Evolutionary conservation across 805 yeast genomes (phyloP).

Genomic region (Kuraishia cidri): DNA sequence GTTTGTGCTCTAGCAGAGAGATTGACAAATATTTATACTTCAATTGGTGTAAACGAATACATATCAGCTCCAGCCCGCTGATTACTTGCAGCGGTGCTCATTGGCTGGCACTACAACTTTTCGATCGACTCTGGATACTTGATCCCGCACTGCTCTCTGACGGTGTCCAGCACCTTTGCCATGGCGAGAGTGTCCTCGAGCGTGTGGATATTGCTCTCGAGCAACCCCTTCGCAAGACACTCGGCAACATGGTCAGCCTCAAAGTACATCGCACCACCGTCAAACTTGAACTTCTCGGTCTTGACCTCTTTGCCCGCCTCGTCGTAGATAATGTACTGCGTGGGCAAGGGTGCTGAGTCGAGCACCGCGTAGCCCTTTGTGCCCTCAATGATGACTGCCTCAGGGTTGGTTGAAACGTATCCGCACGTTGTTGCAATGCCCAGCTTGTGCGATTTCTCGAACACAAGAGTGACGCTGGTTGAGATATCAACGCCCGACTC

Average conservation of each 20-base stretch:
- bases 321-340: slow-evolving; percentile 19
- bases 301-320: slow-evolving; percentile 11
- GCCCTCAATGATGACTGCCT: slow-evolving; percentile 9
- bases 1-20: too few species aligned
- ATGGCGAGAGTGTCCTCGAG: slow-evolving; percentile 35
- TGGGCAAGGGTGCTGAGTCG: slow-evolving; percentile 9
- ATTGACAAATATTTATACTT: slow-evolving; percentile 6
- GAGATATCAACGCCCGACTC: slow-evolving; percentile 34
- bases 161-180: slow-evolving; percentile 34
- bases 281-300: slow-evolving; percentile 19
- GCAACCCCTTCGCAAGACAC: slow-evolving; percentile 28
- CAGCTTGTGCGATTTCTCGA: slow-evolving; percentile 23
- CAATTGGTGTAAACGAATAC: slow-evolving; percentile 11
- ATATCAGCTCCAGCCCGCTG: neutral
- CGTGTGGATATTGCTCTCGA: slow-evolving; percentile 23
- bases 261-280: slow-evolving; percentile 36
- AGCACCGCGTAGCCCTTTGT: slow-evolving; percentile 11
- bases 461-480: slow-evolving; percentile 25
- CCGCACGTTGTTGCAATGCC: slow-evolving; percentile 25
- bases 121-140: slow-evolving; percentile 21
- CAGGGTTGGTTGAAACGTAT: neutral
- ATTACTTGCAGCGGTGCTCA: neutral
- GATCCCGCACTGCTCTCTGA: slow-evolving; percentile 32
- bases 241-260: slow-evolving; percentile 48
- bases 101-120: too few species aligned